Conservation (phyloP, 2,329 filamentous ascomycete species). For the Aspergillus aculeatus region DNA sequence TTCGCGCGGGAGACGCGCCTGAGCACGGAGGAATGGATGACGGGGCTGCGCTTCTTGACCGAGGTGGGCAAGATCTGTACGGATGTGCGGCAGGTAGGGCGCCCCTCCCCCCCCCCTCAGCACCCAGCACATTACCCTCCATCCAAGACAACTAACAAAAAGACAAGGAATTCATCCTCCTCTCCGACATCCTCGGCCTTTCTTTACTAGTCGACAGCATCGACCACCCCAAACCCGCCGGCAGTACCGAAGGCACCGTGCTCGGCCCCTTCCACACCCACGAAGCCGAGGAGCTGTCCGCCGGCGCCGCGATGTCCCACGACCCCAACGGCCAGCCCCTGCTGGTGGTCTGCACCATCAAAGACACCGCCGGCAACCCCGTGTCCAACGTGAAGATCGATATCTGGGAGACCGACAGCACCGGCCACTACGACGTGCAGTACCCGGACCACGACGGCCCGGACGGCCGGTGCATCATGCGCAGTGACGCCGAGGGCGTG, state of each 20-base stretch:
- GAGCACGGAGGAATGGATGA: slow-evolving; percentile 76
- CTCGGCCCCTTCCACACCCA: slow-evolving; percentile 82
- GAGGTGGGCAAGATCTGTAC: slow-evolving; percentile 70
- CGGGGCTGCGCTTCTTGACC: slow-evolving; percentile 69
- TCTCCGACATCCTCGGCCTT: slow-evolving; percentile 75
- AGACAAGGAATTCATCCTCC: slow-evolving; percentile 69
- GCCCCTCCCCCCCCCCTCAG: too few relatives aligned
- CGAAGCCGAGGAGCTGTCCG: slow-evolving; percentile 59
- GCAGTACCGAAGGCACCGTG: slow-evolving; percentile 73
- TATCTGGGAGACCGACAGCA: slow-evolving; percentile 80
- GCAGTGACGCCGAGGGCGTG: slow-evolving; percentile 65
- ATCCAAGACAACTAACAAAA: background rate
- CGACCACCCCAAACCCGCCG: slow-evolving; percentile 74
- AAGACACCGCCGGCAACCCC: slow-evolving; percentile 62
- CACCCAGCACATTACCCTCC: background rate
- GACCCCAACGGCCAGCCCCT: slow-evolving; percentile 69
- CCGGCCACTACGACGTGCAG: slow-evolving; percentile 81
- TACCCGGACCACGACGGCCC: slow-evolving; percentile 63
- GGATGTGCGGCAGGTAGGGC: slow-evolving; percentile 67
- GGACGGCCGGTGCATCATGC: slow-evolving; percentile 71
- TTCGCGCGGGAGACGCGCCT: slow-evolving; percentile 77
- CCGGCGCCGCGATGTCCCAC: slow-evolving; percentile 64
- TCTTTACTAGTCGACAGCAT: slow-evolving; percentile 79
- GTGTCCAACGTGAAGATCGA: slow-evolving; percentile 69
- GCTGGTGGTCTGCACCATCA: slow-evolving; percentile 71